A percentile compares a stretch with the other conserved stretches of the same genome.
These are phyloP conservation scores for Cavenderia fasciculata DNA, from an alignment of 78 protist genomes.

Conservation along the genomic window DNA sequence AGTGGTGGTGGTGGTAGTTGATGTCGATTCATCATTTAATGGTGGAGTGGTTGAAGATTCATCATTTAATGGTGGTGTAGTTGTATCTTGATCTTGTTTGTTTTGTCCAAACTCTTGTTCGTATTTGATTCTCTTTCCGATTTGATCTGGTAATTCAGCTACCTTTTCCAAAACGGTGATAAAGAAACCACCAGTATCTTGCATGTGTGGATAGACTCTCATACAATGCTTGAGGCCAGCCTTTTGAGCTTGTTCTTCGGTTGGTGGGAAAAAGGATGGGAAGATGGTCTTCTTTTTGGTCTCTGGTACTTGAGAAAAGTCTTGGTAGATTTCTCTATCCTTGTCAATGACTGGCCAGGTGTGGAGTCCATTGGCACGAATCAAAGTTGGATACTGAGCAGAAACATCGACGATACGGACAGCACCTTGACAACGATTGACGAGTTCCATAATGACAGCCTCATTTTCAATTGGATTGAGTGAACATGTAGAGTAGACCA, in stretches of 20 bases:
- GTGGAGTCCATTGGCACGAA: constrained; percentile 82
- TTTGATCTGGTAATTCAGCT: constrained; percentile 62
- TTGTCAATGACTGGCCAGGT: constrained; percentile 85
- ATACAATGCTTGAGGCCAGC: constrained; percentile 77
- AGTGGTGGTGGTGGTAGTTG: not conserved
- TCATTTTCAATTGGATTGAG: constrained; percentile 98
- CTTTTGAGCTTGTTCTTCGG: constrained; percentile 57
- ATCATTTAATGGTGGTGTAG: not conserved
- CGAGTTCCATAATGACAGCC: constrained; percentile 94
- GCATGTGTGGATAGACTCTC: constrained; percentile 96
- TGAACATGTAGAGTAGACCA: constrained; percentile 99
- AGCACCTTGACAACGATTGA: constrained; percentile 71
- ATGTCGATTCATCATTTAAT: not conserved
- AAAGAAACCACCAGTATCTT: constrained; percentile 99
- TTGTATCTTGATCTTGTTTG: too few relatives aligned
- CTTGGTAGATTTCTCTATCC: constrained; percentile 16
- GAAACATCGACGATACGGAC: constrained; percentile 87
- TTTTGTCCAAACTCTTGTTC: constrained; percentile 5
- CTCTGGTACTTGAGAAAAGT: constrained; percentile 16
- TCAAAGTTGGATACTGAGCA: constrained; percentile 74
- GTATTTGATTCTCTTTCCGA: constrained; percentile 20
- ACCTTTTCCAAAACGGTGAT: constrained; percentile 94
- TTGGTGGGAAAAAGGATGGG: constrained; percentile 82
- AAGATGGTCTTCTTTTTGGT: not conserved
- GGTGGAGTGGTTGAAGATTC: not conserved